Conservation (phyloP, 768 basidiomycete genomes). For the Rhodotorula kratochvilovae region DNA sequence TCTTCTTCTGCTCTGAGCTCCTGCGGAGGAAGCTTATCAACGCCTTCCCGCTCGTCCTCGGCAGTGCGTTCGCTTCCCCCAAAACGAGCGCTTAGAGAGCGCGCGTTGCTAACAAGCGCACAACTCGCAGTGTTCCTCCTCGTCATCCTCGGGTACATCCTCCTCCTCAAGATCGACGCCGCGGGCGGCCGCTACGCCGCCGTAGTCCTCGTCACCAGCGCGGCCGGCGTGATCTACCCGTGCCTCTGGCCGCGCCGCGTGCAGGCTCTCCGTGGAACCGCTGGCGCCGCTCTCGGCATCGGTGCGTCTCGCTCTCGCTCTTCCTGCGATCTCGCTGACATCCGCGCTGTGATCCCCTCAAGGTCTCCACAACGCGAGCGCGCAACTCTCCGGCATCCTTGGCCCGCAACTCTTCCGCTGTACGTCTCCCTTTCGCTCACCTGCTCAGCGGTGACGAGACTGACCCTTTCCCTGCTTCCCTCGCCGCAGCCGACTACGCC, state of each 20-base stretch:
- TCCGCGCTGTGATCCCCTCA: too few species aligned
- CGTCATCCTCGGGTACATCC: background rate
- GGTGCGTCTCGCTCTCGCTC: background rate
- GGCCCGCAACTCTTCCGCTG: slow-evolving; percentile 7
- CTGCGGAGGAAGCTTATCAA: background rate
- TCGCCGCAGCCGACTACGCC: background rate
- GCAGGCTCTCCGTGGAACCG: background rate
- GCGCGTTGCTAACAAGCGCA: too few species aligned
- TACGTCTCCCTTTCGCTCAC: background rate
- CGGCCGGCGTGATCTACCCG: background rate
- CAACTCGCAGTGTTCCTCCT: background rate
- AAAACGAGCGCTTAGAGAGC: too few species aligned
- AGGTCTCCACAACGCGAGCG: slow-evolving; percentile 3
- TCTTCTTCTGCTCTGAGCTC: background rate
- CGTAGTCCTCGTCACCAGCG: background rate
- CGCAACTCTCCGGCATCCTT: background rate
- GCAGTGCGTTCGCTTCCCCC: background rate
- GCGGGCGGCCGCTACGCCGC: background rate
- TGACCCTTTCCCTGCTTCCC: too few species aligned
- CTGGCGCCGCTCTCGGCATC: background rate
- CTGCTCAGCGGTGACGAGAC: background rate
- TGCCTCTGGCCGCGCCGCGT: background rate
- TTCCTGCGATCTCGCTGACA: background rate
- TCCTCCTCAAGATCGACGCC: background rate
- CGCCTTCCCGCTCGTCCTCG: slow-evolving; percentile 1